These are phyloP conservation scores for Hypoxylon intermedium DNA, from an alignment of 495 filamentous ascomycete species.

Conservation along the genomic window DNA sequence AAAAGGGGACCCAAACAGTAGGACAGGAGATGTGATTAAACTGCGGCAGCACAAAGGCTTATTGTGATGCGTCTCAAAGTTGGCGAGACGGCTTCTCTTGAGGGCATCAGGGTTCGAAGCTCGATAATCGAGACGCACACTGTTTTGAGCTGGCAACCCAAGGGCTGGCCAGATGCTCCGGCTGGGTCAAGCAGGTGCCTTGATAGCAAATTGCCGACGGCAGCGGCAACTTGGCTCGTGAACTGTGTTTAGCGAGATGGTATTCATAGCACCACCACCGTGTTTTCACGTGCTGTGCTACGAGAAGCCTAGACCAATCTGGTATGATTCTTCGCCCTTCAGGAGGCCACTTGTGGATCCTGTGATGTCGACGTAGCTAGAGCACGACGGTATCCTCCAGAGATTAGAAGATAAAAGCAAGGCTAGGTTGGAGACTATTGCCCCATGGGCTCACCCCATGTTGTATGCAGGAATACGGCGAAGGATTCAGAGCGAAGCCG, in stretches of 20 bases:
- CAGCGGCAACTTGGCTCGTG: background rate
- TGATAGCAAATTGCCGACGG: slow-evolving; percentile 1
- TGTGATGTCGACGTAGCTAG: background rate
- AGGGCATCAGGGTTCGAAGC: slow-evolving; percentile 12
- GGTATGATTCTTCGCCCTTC: background rate
- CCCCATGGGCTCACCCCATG: background rate
- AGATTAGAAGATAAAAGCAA: background rate
- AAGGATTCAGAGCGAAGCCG: background rate
- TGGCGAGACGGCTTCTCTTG: slow-evolving; percentile 26
- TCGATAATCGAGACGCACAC: slow-evolving; percentile 31
- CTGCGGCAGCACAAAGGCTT: slow-evolving; percentile 33
- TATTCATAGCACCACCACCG: slow-evolving; percentile 3
- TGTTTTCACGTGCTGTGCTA: slow-evolving; percentile 16
- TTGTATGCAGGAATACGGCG: background rate
- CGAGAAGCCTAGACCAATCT: slow-evolving; percentile 20
- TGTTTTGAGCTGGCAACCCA: slow-evolving; percentile 25
- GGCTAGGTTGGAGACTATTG: background rate
- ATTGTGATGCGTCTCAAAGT: slow-evolving; percentile 39
- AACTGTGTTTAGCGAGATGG: slow-evolving; percentile 11
- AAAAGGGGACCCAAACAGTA: slow-evolving; percentile 32
- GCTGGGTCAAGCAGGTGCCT: slow-evolving; percentile 9
- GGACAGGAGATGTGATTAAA: slow-evolving; percentile 39
- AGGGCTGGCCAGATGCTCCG: too few species aligned
- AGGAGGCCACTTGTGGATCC: too few species aligned
- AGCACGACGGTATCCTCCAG: background rate